A percentile compares a stretch with the other conserved stretches of the same genome.
phyloP scores from a whole-genome alignment of 495 filamentous ascomycete species.

The Evernia prunastri region DNA sequence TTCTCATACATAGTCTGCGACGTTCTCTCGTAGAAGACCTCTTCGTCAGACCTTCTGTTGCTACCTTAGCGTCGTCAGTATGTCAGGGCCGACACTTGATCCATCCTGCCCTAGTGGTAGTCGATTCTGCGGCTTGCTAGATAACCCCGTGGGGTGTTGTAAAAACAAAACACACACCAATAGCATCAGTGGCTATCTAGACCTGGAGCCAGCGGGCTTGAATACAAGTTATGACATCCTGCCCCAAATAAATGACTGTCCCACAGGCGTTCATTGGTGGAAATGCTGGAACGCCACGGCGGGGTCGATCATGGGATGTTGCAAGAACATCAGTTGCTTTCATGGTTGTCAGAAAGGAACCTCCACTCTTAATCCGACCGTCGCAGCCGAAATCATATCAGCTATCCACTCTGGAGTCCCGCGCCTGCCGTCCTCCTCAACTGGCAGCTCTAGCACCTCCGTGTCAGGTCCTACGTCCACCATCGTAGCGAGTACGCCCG shows the following conservation, averaged over 20 bases:
- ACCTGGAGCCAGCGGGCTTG: neutral
- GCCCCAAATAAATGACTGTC: no score
- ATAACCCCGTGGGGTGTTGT: neutral
- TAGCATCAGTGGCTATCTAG: neutral
- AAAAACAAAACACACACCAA: neutral
- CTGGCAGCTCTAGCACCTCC: no score
- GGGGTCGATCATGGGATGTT: neutral
- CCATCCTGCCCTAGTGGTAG: neutral
- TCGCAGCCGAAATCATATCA: no score
- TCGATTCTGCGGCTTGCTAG: neutral
- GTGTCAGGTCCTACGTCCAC: neutral
- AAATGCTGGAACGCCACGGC: no score
- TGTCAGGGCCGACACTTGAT: neutral
- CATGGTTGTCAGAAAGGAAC: neutral
- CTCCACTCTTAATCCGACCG: no score
- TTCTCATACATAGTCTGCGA: neutral
- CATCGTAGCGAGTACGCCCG: neutral
- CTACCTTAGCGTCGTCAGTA: neutral
- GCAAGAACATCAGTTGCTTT: neutral
- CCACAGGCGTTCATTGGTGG: no score
- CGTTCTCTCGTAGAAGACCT: neutral
- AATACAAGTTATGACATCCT: neutral
- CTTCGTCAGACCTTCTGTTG: neutral
- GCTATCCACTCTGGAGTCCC: no score
- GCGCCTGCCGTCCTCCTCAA: no score